These are phyloP conservation scores for Puya raimondii DNA, from an alignment of 176 grass and related monocot species.

Conservation along the genomic window DNA sequence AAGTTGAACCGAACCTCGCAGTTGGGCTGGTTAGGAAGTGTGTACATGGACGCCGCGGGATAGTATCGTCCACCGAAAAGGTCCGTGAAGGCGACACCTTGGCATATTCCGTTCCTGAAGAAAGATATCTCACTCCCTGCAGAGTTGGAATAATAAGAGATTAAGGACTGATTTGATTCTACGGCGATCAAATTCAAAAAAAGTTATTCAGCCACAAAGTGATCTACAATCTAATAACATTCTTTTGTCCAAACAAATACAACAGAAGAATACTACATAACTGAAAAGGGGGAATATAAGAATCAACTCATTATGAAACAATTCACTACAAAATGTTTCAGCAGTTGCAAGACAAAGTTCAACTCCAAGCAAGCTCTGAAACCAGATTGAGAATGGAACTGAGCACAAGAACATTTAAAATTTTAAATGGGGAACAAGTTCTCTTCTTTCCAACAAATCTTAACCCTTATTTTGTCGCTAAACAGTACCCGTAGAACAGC, in stretches of 20 bases:
- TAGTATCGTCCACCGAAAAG: constrained; percentile 75
- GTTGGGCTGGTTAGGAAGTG: constrained; percentile 64
- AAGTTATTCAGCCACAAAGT: too few relatives aligned
- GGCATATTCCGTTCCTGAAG: constrained; percentile 74
- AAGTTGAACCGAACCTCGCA: constrained; percentile 84
- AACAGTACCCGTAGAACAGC: too few relatives aligned
- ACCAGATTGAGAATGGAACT: not conserved
- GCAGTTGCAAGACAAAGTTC: not conserved
- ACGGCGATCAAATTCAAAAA: too few relatives aligned
- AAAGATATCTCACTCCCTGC: constrained; percentile 82
- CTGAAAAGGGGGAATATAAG: not conserved
- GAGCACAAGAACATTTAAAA: not conserved
- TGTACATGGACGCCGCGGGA: constrained; percentile 83
- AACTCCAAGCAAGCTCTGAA: not conserved
- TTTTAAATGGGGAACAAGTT: not conserved
- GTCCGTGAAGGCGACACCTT: constrained; percentile 67
- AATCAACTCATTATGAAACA: not conserved
- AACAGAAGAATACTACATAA: not conserved
- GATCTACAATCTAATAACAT: too few relatives aligned
- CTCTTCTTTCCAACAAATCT: not conserved
- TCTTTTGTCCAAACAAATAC: not conserved
- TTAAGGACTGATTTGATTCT: not conserved
- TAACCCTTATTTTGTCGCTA: not conserved
- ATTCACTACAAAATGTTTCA: not conserved
- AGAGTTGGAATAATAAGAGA: constrained; percentile 14